phyloP scores from a whole-genome alignment of 768 basidiomycete genomes.

The Brasilioporus rufonigricans region DNA sequence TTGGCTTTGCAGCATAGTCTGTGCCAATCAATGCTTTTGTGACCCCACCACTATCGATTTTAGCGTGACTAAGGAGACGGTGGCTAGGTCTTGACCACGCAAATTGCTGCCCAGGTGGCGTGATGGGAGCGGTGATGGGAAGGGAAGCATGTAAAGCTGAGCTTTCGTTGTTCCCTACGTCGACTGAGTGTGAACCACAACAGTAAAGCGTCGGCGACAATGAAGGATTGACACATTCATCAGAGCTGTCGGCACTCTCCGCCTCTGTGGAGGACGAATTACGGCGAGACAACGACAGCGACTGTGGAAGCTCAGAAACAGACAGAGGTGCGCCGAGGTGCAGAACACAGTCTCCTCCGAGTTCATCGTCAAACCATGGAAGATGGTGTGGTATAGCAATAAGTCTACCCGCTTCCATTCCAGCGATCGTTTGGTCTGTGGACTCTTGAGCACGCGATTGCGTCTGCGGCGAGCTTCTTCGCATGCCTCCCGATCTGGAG shows the following conservation, averaged over 20 bases:
- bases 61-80: not conserved
- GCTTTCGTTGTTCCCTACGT: too few relatives aligned
- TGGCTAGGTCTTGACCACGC: not conserved
- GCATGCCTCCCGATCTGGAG: slow-evolving; percentile 27
- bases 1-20: not conserved
- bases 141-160: too few relatives aligned
- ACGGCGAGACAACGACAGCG: not conserved
- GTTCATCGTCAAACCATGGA: slow-evolving; percentile 41
- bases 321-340: slow-evolving; percentile 11
- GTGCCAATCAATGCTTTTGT: not conserved
- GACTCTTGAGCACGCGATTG: slow-evolving; percentile 31
- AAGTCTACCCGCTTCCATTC: slow-evolving; percentile 56
- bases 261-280: not conserved
- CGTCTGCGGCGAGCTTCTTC: slow-evolving; percentile 41
- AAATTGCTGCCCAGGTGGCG: too few relatives aligned
- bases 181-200: too few relatives aligned
- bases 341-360: slow-evolving; percentile 32
- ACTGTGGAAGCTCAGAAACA: not conserved
- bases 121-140: too few relatives aligned
- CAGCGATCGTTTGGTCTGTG: slow-evolving; percentile 36
- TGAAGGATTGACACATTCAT: not conserved
- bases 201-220: too few relatives aligned
- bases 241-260: not conserved
- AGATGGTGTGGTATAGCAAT: slow-evolving; percentile 47
- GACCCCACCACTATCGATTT: not conserved